These are phyloP conservation scores for Truncatella angustata DNA, from an alignment of 2,329 filamentous ascomycete species.

Conservation along the genomic window DNA sequence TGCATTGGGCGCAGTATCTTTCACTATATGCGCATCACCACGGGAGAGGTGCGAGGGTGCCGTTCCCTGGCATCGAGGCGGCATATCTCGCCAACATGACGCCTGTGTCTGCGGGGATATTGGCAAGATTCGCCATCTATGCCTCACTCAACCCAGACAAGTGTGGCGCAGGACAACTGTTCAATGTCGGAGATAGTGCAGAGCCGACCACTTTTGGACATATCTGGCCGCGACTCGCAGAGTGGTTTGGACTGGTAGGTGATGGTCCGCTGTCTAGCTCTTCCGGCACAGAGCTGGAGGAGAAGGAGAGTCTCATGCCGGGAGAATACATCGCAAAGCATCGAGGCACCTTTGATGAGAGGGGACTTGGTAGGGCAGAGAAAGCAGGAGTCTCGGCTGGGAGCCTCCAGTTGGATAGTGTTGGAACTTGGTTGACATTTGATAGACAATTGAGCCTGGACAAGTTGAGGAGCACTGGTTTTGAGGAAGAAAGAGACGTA, in stretches of 20 bases:
- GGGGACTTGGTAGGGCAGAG: slow-evolving; percentile 22
- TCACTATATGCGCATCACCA: slow-evolving; percentile 32
- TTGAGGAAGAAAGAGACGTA: slow-evolving; percentile 35
- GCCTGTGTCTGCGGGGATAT: slow-evolving; percentile 27
- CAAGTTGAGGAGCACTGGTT: slow-evolving; percentile 36
- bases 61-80: slow-evolving; percentile 28
- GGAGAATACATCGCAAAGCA: slow-evolving; percentile 30
- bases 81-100: slow-evolving; percentile 26
- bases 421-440: slow-evolving; percentile 46
- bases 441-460: slow-evolving; percentile 44
- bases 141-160: slow-evolving; percentile 24
- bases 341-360: slow-evolving; percentile 26
- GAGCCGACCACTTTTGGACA: slow-evolving; percentile 25
- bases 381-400: slow-evolving; percentile 35
- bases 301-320: slow-evolving; percentile 20
- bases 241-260: slow-evolving; percentile 31
- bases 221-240: slow-evolving; percentile 28
- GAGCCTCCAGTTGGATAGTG: slow-evolving; percentile 36
- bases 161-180: slow-evolving; percentile 26
- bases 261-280: slow-evolving; percentile 14
- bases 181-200: slow-evolving; percentile 31
- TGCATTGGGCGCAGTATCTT: slow-evolving; percentile 39
- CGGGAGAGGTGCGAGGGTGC: slow-evolving; percentile 15
- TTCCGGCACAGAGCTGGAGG: neutral
- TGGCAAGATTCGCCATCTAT: slow-evolving; percentile 29